Conservation (phyloP, 139 green algal genomes). For the Chlorella ohadii region DNA sequence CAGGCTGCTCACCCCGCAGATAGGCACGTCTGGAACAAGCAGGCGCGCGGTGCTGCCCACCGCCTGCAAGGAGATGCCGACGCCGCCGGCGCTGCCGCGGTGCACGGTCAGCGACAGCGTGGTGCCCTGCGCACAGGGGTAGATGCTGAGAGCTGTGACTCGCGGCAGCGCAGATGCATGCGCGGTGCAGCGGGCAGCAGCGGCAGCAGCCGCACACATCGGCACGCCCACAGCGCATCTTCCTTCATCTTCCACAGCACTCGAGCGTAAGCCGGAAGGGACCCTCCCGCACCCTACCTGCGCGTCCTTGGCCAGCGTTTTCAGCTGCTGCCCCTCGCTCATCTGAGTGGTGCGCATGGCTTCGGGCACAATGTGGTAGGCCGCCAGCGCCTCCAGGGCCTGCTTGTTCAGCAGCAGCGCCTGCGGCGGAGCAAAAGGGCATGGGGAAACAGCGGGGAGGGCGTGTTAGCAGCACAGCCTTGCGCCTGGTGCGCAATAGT, state of each 20-base stretch:
- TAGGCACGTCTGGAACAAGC: neutral
- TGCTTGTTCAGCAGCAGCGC: constrained; percentile 10
- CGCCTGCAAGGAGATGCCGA: neutral
- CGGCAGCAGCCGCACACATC: too few relatives aligned
- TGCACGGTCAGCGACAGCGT: constrained; percentile 16
- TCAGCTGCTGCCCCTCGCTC: neutral
- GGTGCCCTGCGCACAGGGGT: neutral
- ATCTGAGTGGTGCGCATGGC: neutral
- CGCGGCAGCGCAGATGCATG: too few relatives aligned
- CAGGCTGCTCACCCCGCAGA: constrained; percentile 28
- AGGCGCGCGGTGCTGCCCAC: constrained; percentile 1
- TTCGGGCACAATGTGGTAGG: constrained; percentile 2
- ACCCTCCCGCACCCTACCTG: neutral
- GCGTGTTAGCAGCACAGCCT: too few relatives aligned
- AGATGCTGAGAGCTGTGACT: neutral
- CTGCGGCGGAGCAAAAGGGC: neutral
- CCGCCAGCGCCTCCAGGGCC: neutral
- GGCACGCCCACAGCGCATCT: too few relatives aligned
- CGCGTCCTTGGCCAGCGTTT: constrained; percentile 1
- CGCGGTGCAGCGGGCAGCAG: too few relatives aligned
- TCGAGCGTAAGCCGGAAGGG: too few relatives aligned
- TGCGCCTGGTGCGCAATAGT: too few relatives aligned
- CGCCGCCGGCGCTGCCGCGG: neutral
- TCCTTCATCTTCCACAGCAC: too few relatives aligned
- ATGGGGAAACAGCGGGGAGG: too few relatives aligned